Base-by-base conservation (phyloP, 352 stramenopile species). In the Phytophthora melonis region DNA sequence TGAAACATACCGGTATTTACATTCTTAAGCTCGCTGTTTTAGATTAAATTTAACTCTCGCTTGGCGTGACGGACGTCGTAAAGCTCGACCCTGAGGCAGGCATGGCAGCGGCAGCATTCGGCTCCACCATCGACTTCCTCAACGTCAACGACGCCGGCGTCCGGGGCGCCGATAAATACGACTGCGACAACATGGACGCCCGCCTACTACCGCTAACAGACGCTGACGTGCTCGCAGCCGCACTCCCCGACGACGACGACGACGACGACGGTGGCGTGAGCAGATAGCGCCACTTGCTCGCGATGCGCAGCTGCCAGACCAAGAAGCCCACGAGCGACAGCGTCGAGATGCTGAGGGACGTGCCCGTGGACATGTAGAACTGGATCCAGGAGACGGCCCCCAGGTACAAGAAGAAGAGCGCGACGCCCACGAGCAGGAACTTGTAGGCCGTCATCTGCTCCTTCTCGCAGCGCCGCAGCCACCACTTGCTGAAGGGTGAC, bases 271-370 rank as follows among this genome's bases (percentile, higher is more conserved):
- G 84, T 5, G 84, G 84, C 41, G 78, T 74, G 13, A 93, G 73
- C 58, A 95, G 74, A 62, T 95, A 95, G 3, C 88, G 75, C 88
- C 88, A 95, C 53, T 87, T 86, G 64, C 84, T 92, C 19, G 83
- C 86, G 69, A 93, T 84, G 34, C 84, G 80, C 14, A 95, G 68
- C 70, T 95, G 86, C 84, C 83, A 95, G 39, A 79, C 74, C 21
- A 90, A 60, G 49, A 91, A 82, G 0, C 73, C 84, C 2, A 85
- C 2, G 9, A 91, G 69, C 23, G 76, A 82, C 34, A 93, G 64
- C 21, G 81, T 63, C 23, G 74, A 84, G 61, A 95, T 85, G 36
- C 63, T 87, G 6, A 72, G 52, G 3, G 81, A 71, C 27, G 86
- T 79, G 27, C 66, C 81, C 5, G 64, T 70, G 53, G 79, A 89